Evolutionary conservation across 2,329 filamentous ascomycete species (phyloP).

Genomic region (Didymellaceae sp.): DNA sequence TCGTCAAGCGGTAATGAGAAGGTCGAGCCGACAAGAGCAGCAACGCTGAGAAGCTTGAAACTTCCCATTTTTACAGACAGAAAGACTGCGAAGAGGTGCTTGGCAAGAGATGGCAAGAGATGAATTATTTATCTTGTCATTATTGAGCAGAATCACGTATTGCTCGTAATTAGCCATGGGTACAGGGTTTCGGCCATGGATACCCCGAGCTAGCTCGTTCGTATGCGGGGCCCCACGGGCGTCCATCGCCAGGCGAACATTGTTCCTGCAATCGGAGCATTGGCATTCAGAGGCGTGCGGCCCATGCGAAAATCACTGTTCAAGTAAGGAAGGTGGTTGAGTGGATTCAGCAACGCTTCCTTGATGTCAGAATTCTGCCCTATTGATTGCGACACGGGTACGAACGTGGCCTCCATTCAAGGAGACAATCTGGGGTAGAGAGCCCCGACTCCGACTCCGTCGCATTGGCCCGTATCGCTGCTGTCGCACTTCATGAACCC

Average conservation of each 20-base stretch:
- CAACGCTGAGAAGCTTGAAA: slow-evolving; percentile 26
- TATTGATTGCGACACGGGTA: not conserved
- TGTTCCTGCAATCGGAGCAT: slow-evolving; percentile 35
- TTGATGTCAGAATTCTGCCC: not conserved
- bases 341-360: slow-evolving; percentile 2
- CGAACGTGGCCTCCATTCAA: not conserved
- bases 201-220: slow-evolving; percentile 26
- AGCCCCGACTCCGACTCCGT: too few relatives aligned
- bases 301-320: slow-evolving; percentile 4
- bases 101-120: slow-evolving; percentile 2
- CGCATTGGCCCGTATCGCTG: too few relatives aligned
- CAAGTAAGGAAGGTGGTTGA: slow-evolving; percentile 24
- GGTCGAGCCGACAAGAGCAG: slow-evolving; percentile 18
- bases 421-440: slow-evolving; percentile 7
- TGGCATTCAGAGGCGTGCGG: slow-evolving; percentile 10
- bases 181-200: slow-evolving; percentile 21
- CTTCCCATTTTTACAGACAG: slow-evolving; percentile 19
- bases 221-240: slow-evolving; percentile 21
- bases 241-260: slow-evolving; percentile 17
- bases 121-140: slow-evolving; percentile 12
- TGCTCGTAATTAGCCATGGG: not conserved
- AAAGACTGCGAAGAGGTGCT: not conserved
- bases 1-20: slow-evolving; percentile 29
- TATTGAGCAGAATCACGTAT: not conserved
- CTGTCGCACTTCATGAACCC: too few relatives aligned